These are phyloP conservation scores for Emericellopsis atlantica DNA, from an alignment of 2,329 filamentous ascomycete genomes.

Conservation along the genomic window DNA sequence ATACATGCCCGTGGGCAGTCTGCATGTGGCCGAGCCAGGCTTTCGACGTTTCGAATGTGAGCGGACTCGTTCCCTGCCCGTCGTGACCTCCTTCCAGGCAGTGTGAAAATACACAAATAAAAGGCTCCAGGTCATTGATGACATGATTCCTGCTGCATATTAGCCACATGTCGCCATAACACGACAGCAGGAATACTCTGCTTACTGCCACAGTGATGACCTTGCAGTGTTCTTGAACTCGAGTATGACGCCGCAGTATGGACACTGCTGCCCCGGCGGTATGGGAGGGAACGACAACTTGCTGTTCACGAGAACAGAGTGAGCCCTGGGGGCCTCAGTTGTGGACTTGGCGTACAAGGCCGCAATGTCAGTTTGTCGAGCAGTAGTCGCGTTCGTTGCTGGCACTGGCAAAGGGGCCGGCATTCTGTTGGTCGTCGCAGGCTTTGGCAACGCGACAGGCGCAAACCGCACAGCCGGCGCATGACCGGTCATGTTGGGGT, in stretches of 20 bases:
- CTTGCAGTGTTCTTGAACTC: conserved; percentile 5
- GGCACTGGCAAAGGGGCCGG: conserved; percentile 3
- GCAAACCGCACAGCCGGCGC: conserved; percentile 5
- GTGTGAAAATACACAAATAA: conserved; percentile 5
- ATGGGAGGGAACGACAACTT: conserved; percentile 9
- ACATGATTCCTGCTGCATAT: conserved; percentile 5
- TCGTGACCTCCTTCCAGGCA: conserved; percentile 3
- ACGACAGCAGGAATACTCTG: conserved; percentile 2
- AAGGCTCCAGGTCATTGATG: conserved; percentile 8
- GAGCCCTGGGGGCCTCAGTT: conserved; percentile 8
- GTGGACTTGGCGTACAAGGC: conserved; percentile 8
- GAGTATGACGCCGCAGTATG: conserved; percentile 9
- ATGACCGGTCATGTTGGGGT: conserved; percentile 5
- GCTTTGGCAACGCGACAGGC: conserved; percentile 2
- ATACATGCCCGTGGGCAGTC: conserved; percentile 13
- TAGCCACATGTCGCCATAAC: conserved; percentile 1
- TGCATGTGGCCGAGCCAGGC: conserved; percentile 10
- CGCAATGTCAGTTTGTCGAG: conserved; percentile 9
- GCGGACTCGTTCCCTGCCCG: conserved; percentile 1
- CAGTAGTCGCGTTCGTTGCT: conserved; percentile 8
- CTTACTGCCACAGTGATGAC: conserved; percentile 6
- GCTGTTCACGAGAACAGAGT: conserved; percentile 9
- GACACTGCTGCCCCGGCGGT: conserved; percentile 6
- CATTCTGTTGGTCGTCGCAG: conserved; percentile 3
- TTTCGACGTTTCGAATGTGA: conserved; percentile 9